These are phyloP conservation scores for Ophiognomonia clavigignenti-juglandacearum DNA, from an alignment of 2,329 filamentous ascomycete species.

Conservation along the genomic window DNA sequence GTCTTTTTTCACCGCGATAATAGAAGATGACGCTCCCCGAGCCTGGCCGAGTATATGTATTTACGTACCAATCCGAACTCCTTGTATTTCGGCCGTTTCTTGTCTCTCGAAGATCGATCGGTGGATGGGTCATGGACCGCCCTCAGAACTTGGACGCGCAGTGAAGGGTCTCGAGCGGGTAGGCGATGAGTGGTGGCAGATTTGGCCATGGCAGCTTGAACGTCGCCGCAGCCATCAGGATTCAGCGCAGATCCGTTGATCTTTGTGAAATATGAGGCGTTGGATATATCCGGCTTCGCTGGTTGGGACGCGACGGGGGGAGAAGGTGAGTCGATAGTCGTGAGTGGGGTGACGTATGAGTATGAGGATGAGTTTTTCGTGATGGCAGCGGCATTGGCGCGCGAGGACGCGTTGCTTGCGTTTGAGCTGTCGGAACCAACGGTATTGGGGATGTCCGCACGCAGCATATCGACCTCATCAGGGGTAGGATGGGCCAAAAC, in stretches of 20 bases:
- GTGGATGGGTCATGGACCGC: slow-evolving; percentile 58
- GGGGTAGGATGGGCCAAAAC: slow-evolving; percentile 32
- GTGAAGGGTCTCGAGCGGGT: slow-evolving; percentile 52
- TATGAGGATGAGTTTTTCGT: slow-evolving; percentile 33
- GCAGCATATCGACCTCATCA: slow-evolving; percentile 55
- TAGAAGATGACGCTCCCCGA: slow-evolving; percentile 56
- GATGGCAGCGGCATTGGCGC: slow-evolving; percentile 35
- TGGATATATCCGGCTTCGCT: slow-evolving; percentile 51
- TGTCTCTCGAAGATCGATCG: slow-evolving; percentile 48
- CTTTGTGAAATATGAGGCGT: slow-evolving; percentile 40
- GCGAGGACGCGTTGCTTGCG: slow-evolving; percentile 51
- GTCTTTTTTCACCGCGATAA: slow-evolving; percentile 12
- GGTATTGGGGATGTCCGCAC: slow-evolving; percentile 65
- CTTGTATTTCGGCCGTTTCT: slow-evolving; percentile 56
- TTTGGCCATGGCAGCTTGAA: slow-evolving; percentile 28
- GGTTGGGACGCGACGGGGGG: slow-evolving; percentile 41
- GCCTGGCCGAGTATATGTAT: slow-evolving; percentile 33
- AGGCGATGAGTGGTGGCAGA: slow-evolving; percentile 35
- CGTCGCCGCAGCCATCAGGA: slow-evolving; percentile 22
- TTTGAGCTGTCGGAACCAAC: slow-evolving; percentile 69
- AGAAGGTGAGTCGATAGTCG: slow-evolving; percentile 47
- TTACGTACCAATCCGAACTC: slow-evolving; percentile 64
- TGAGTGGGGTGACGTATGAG: slow-evolving; percentile 46
- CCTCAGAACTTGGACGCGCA: slow-evolving; percentile 50
- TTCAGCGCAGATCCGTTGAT: slow-evolving; percentile 26